Evolutionary conservation across 2,329 filamentous ascomycete species (phyloP), one percentile per base, ranked within the genome.

Genomic region (Clonostachys byssicola): DNA sequence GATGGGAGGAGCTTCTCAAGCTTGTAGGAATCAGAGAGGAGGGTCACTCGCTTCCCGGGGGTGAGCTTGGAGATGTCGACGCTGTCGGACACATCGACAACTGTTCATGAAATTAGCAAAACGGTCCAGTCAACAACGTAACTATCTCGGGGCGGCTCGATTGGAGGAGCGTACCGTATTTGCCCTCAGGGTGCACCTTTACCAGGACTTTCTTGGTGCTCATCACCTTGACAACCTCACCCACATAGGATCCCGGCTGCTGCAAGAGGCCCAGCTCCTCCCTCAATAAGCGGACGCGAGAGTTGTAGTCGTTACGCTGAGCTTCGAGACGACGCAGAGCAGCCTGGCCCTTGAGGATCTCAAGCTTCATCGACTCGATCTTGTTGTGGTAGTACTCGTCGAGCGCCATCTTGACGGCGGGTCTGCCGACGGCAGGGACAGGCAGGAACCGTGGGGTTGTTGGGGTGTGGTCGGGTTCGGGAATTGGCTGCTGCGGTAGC

Each of bases 221-320:
- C 94, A 99, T 99, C 49, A 97, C 94, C 80, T 97, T 99, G 65
- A 99, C 94, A n/a, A 99, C 94, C 73, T 99, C 94, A 50, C 94
- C 94, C 34, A 99, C 94, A 64, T 99, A 99, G 17, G 92, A 97
- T 39, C 94, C 94, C 5, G 94, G 94, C 69, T 99, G 94, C 72
- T 99, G 94, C 54, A 99, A 77, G 60, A 99, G 77, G 46, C 94
- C 94, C 18, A 99, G 81, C 77, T 99, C 94, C 74, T 99, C 94
- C 60, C 94, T 82, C 62, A 99, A 74, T 70, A 99, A 78, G 52
- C 94, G 89, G 61, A 99, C 94, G 65, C 94, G 85, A 51, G 94
- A 97, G 77, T 99, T 99, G 81, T 97, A 97, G 73, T 99, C 94
- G 65, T 99, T 99, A 57, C 94, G 86, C 72, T 99, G 95, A 58